Conservation (phyloP, 2,329 filamentous ascomycete genomes). For the Arachnopeziza araneosa region DNA sequence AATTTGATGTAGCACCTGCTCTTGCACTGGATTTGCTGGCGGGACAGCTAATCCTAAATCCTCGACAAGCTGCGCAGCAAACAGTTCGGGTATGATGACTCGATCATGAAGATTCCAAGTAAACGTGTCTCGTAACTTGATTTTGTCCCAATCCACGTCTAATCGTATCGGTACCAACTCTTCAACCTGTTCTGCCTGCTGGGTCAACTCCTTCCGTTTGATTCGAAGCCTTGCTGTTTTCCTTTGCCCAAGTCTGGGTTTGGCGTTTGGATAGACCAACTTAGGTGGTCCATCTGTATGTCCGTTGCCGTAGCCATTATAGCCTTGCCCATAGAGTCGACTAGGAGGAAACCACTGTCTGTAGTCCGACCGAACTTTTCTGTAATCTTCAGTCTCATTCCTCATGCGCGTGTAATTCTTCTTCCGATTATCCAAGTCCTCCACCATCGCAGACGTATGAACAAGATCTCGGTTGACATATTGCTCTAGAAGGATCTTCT, state of each 20-base stretch:
- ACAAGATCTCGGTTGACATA: conserved; percentile 61
- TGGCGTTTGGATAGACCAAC: conserved; percentile 74
- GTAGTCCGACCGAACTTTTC: conserved; percentile 50
- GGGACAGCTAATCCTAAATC: conserved; percentile 78
- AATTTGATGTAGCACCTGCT: conserved; percentile 62
- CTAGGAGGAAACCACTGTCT: conserved; percentile 50
- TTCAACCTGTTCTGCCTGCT: conserved; percentile 85
- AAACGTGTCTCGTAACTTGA: conserved; percentile 93
- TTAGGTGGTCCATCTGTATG: conserved; percentile 67
- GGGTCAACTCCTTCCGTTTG: conserved; percentile 71
- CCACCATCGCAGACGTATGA: conserved; percentile 48
- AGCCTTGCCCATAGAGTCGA: conserved; percentile 66
- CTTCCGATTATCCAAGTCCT: conserved; percentile 44
- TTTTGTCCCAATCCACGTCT: conserved; percentile 92
- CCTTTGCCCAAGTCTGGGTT: conserved; percentile 70
- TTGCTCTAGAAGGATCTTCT: conserved; percentile 52
- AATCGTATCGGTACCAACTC: conserved; percentile 86
- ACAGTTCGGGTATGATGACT: conserved; percentile 70
- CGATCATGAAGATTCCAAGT: conserved; percentile 98
- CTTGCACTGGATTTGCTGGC: conserved; percentile 56
- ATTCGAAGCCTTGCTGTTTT: conserved; percentile 69
- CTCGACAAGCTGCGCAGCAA: conserved; percentile 85
- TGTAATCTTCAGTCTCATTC: conserved; percentile 66
- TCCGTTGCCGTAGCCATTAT: conserved; percentile 84
- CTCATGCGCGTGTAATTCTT: conserved; percentile 58